Base-by-base conservation (phyloP, 179 eudicot species). In the Spergularia azorica region DNA sequence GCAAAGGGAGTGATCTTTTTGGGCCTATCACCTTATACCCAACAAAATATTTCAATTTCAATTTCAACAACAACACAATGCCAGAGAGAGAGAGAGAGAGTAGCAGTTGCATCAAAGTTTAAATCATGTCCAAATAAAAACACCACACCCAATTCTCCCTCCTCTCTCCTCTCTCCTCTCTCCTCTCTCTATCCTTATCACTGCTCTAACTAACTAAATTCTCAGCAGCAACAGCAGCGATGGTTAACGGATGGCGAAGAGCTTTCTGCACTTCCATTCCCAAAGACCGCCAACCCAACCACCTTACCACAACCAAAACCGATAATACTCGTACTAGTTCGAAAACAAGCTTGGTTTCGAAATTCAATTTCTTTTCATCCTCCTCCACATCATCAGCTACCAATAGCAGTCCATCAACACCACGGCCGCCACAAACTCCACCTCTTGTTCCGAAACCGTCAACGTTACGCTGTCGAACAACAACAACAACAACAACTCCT, bases 181-280 rank as follows among this genome's bases (percentile, higher is more conserved):
- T 38, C 32, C 32, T 71, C 75, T 71, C 5, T 3, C 39, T 57
- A 12, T 38, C 21, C 20, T 36, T 20, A 3, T 26, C 63, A 2
- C 9, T 16, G 17, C 15, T 10, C 11, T 21, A 7, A 16, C 15
- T 16, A 15, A 17, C 21, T 21, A 21, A 21, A 21, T 21, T 21
- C 21, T 21, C 21, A 21, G 21, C 21, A 21, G 21, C 20, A 16
- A 73, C 16, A 7, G 8, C 63, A 12, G 75, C 60, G 70, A 91
- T 93, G 96, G 97, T 85, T 26, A 81, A 84, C n/a, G 92, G 93
- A 32, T 93, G 98, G 98, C 78, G 98, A 67, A 81, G 89, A 85
- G 98, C 93, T 13, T 93, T 91, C 63, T 93, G 97, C 72, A 91
- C 97, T 55, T 83, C 96, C 10, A 80, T 89, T 55, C 89, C 83